Evolutionary conservation across 2,329 filamentous ascomycete species (phyloP), one percentile per base, ranked within the genome.

Genomic region (Colletotrichum acutatum): DNA sequence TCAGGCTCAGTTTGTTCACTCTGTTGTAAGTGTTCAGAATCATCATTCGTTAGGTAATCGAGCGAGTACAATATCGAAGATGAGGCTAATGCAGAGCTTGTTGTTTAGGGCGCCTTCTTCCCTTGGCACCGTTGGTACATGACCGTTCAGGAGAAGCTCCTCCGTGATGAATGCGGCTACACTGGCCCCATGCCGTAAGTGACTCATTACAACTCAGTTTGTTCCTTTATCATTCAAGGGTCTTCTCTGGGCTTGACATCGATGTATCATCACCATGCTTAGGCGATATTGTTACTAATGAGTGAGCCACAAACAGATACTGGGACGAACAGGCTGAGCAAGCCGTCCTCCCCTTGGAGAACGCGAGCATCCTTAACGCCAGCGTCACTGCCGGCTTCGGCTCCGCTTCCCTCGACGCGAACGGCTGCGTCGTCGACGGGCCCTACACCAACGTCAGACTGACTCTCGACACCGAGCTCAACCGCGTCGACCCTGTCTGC

Each of bases 61-160:
- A 12, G 9, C 46, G 22, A 8, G 12, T 9, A 7, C 7, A 14
- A 14, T 16, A 6, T 37, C 5, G 34, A 22, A 37, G 11, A 28
- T 22, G 28, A 14, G 26, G 24, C 11, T 30, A 12, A 37, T 19
- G 1, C 2, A 22, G 12, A 14, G 12, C 0, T 6, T 22, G 37
- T 4, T 24, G 22, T 14, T 22, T 1, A 74, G 71, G 71, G 71
- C 14, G 49, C 62, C 4, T 83, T 84, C 72, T 78, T 84, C 34
- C 81, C 82, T 0, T 83, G 79, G 77, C 82, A 84, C 72, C 78
- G 82, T 8, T 79, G 77, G 52, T 78, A 78, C 65, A 74, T 82
- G 24, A 75, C 78, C 9, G 74, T 79, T 5, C 81, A 83, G 49
- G 81, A 83, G 63, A 32, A 73, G 19, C 72, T 78, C 1, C 77